phyloP scores from a whole-genome alignment of 768 basidiomycete species.

The Chlorophyllum brunneum region DNA sequence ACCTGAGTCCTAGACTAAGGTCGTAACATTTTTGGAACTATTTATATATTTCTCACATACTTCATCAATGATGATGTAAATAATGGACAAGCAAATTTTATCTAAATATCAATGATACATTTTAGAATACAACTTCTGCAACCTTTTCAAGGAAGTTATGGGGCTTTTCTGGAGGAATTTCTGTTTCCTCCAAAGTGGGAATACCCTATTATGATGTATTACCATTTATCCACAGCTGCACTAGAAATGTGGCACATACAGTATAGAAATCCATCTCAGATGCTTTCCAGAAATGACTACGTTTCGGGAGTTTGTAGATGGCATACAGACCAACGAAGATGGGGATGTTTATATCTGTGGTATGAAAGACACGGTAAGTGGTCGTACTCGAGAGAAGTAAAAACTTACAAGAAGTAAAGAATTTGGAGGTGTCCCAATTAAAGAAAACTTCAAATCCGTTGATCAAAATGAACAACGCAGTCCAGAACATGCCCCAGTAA shows the following conservation, averaged over 20 bases:
- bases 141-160: conserved; percentile 48
- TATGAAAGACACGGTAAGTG: conserved; percentile 2
- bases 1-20: too few relatives aligned
- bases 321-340: conserved; percentile 41
- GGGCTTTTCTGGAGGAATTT: conserved; percentile 46
- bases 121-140: conserved; percentile 50
- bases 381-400: background rate
- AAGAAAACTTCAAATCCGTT: conserved; percentile 61
- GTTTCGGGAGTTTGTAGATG: conserved; percentile 38
- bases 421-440: conserved; percentile 50
- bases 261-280: conserved; percentile 71
- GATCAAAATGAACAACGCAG: conserved; percentile 50
- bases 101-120: too few relatives aligned
- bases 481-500: conserved; percentile 71
- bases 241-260: conserved; percentile 32
- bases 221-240: background rate
- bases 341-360: conserved; percentile 44
- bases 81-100: too few relatives aligned
- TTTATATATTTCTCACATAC: too few relatives aligned
- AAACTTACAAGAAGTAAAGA: conserved; percentile 39
- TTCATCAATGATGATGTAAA: too few relatives aligned
- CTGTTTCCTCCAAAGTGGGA: conserved; percentile 68
- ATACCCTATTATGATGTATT: conserved; percentile 43
- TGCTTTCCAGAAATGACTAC: conserved; percentile 49
- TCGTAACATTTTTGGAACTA: too few relatives aligned